phyloP scores from a whole-genome alignment of 2,329 filamentous ascomycete species.

The Lithohypha guttulata region DNA sequence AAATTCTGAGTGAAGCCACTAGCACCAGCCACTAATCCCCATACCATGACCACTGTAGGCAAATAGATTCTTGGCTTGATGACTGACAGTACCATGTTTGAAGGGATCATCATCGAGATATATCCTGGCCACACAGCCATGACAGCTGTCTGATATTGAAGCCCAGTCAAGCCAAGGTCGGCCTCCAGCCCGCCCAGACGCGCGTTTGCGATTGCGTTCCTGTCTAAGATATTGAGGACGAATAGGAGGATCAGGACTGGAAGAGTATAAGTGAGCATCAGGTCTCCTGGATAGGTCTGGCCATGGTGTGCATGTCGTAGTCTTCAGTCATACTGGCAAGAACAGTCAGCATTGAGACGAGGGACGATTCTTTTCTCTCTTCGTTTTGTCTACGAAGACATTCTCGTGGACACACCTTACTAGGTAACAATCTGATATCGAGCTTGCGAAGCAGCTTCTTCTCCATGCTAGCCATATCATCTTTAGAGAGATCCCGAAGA shows the following conservation, averaged over 20 bases:
- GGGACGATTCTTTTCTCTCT: no score
- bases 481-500: neutral
- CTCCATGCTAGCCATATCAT: neutral
- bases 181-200: constrained; percentile 23
- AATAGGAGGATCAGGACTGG: constrained; percentile 7
- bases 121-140: constrained; percentile 2
- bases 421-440: constrained; percentile 2
- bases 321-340: no score
- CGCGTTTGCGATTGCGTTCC: constrained; percentile 26
- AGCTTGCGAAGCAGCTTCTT: constrained; percentile 6
- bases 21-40: constrained; percentile 36
- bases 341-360: no score
- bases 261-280: no score
- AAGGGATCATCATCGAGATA: constrained; percentile 4
- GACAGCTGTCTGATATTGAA: constrained; percentile 25
- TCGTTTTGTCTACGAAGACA: no score
- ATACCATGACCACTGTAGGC: constrained; percentile 34
- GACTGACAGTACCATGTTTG: constrained; percentile 3
- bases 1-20: constrained; percentile 31
- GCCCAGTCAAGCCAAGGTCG: constrained; percentile 23
- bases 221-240: constrained; percentile 16
- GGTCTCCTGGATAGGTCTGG: no score
- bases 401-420: no score
- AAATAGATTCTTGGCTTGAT: constrained; percentile 31
- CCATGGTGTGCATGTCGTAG: no score